Evolutionary conservation across 768 basidiomycete genomes (phyloP), one percentile per base, ranked within the genome.

Genomic region (Naganishia friedmannii): DNA sequence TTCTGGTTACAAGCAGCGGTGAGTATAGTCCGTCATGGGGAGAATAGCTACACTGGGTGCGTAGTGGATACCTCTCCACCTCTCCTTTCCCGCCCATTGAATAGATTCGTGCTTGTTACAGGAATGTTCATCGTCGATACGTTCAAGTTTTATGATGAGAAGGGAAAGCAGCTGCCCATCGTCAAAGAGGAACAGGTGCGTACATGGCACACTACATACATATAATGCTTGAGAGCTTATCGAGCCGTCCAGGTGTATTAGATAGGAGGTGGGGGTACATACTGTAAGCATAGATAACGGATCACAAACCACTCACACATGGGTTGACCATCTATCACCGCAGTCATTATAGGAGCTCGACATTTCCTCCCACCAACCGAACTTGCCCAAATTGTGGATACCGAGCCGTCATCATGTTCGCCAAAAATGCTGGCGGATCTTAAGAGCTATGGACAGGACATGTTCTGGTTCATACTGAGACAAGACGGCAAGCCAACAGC

Each of bases 101-200:
- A n/a, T n/a, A 46, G 6, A 46, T 15, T 28, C 21, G 29, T 17
- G 9, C 13, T 28, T 34, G 31, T 32, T 21, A 28, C 28, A 69
- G 71, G 71, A 8, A 72, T 72, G 71, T 72, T 72, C 54, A 54
- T 68, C 39, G 34, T 72, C 32, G 71, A 72, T 28, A 66, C 51
- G 3, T 72, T 72, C 66, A 58, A 51, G 26, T 72, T 55, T 31
- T 39, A 65, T 12, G 67, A 68, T 31, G 67, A 72, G 6, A 1
- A 34, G 1, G 71, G 71, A 2, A 46, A 56, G 0, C 48, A 65
- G 3, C 31, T 55, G 21, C 53, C 65, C 26, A 17, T 13, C 1
- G 17, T 23, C 13, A 66, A 58, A 32, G 65, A 66, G 15, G 37
- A 66, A 45, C 65, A 70, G 53, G 70, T 70, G 65, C 28, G 34